Evolutionary conservation across 192 early-diverging fungal species (phyloP).

Genomic region (Backusella psychrophila): DNA sequence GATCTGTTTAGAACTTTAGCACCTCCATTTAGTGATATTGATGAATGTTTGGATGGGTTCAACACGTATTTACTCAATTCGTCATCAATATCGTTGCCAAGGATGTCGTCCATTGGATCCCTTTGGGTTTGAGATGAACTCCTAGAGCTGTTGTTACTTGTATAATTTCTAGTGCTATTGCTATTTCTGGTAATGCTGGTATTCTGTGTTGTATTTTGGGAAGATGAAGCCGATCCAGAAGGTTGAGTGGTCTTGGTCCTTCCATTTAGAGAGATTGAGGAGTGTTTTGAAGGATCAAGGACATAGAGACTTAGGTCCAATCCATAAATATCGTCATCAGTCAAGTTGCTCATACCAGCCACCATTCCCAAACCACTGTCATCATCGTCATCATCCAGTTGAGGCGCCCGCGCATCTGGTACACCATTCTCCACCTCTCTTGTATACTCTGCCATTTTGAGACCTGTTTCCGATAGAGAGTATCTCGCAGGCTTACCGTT

Average conservation of each 20-base stretch:
- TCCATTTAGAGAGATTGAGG: neutral
- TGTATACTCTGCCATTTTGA: conserved; percentile 49
- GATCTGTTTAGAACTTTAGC: neutral
- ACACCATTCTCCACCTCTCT: neutral
- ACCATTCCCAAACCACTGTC: no score
- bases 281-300: neutral
- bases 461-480: conserved; percentile 71
- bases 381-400: neutral
- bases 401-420: no score
- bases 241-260: neutral
- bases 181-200: neutral
- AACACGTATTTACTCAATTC: conserved; percentile 20
- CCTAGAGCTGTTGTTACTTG: neutral
- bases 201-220: neutral
- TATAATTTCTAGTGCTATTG: neutral
- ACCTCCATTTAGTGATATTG: neutral
- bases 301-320: conserved; percentile 24
- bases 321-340: neutral
- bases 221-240: neutral
- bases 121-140: neutral
- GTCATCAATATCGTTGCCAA: neutral
- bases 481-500: conserved; percentile 61
- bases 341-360: neutral
- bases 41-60: neutral
- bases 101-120: neutral